Evolutionary conservation across 2,329 filamentous ascomycete genomes (phyloP), one percentile per base, ranked within the genome.

Genomic region (Talaromyces sp.): DNA sequence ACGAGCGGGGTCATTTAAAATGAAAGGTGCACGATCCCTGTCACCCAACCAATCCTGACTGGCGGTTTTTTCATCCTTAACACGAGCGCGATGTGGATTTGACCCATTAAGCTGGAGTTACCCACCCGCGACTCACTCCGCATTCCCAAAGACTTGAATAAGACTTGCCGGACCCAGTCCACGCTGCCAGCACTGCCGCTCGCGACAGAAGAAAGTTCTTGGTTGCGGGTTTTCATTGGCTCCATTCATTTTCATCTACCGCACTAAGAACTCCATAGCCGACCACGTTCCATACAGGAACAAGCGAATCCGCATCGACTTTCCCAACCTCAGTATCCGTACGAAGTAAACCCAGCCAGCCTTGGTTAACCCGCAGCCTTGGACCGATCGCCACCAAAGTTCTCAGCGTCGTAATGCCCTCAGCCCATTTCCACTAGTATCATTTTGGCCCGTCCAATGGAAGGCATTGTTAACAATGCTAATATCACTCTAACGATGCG

Each of bases 81-180:
- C 16, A 36, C 43, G 43, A 24, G 19, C 6, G 9, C 24, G 46
- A 41, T 49, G 43, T 50, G 49, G 48, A 39, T 36, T 27, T 47
- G 44, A 44, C 37, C 47, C 52, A n/a, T 19, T 16, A 24, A 17
- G 14, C 50, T 51, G 50, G 46, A 49, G 24, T 41, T 47, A 62
- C 20, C 46, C 55, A 57, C 55, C 20, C n/a, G 29, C 33, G 17
- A 49, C 30, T 45, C 45, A 45, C 59, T 56, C 57, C 59, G 53
- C 59, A 57, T 52, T 60, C 54, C 27, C 42, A 47, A 32, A 41
- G 46, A 54, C 4, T 54, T 44, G 45, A 40, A 50, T 30, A 17
- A 27, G 20, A 20, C 46, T 22, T 41, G 33, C 20, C 24, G 40
- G 35, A 32, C 32, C 16, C 20, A 35, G 14, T 27, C 29, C 24